These are phyloP conservation scores for Epichloe uncinata DNA, from an alignment of 2,329 filamentous ascomycete genomes.

Conservation along the genomic window DNA sequence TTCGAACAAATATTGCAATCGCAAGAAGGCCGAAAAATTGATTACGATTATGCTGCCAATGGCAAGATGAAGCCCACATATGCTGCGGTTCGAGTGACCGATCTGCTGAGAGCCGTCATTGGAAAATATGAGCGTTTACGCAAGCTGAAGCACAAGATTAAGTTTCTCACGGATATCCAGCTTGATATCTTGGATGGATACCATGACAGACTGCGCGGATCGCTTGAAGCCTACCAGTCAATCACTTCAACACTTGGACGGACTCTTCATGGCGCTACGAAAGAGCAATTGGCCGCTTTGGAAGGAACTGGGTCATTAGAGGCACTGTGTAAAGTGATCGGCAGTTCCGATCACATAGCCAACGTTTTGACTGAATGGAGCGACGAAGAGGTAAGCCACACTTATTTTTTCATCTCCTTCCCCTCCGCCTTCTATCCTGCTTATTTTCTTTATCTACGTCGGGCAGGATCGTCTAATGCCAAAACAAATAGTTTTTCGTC, in stretches of 20 bases:
- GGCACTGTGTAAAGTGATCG: slow-evolving; percentile 79
- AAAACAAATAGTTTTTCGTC: slow-evolving; percentile 56
- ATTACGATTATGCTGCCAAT: slow-evolving; percentile 69
- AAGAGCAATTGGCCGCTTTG: slow-evolving; percentile 64
- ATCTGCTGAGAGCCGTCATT: slow-evolving; percentile 77
- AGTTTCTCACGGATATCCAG: slow-evolving; percentile 89
- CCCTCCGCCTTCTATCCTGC: background rate
- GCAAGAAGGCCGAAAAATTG: slow-evolving; percentile 66
- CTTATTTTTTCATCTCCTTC: background rate
- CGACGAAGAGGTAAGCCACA: slow-evolving; percentile 58
- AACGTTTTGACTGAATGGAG: slow-evolving; percentile 84
- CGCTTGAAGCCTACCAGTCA: slow-evolving; percentile 74
- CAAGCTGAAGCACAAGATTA: slow-evolving; percentile 77
- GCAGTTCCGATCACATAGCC: slow-evolving; percentile 86
- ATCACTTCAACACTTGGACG: slow-evolving; percentile 79
- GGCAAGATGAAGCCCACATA: slow-evolving; percentile 85
- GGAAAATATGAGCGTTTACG: slow-evolving; percentile 69
- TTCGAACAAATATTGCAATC: slow-evolving; percentile 73
- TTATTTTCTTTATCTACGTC: background rate
- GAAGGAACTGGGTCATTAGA: slow-evolving; percentile 78
- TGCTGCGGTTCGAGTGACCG: slow-evolving; percentile 75
- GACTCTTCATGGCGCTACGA: slow-evolving; percentile 65
- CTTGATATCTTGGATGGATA: slow-evolving; percentile 83
- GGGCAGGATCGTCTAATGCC: background rate
- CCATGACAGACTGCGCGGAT: slow-evolving; percentile 63